These are phyloP conservation scores for Yamadazyma endophytica DNA, from an alignment of 805 yeast genomes.

Conservation along the genomic window DNA sequence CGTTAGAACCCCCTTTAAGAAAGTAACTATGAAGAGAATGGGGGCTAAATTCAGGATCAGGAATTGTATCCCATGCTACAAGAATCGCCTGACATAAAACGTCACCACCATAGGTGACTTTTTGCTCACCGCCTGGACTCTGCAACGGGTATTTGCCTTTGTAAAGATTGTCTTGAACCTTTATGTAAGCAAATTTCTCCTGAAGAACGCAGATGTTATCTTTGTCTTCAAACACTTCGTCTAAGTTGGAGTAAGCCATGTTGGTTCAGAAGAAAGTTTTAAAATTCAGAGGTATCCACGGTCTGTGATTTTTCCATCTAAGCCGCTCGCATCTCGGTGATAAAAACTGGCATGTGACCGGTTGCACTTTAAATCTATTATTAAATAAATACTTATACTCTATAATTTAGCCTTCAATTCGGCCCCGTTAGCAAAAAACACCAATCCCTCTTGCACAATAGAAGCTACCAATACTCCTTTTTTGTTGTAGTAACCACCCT, in stretches of 20 bases:
- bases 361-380: too few relatives aligned
- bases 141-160: slow-evolving; percentile 18
- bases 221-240: slow-evolving; percentile 12
- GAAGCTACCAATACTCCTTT: slow-evolving; percentile 26
- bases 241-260: too few relatives aligned
- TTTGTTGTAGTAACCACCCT: slow-evolving; percentile 25
- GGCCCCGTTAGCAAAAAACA: slow-evolving; percentile 14
- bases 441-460: slow-evolving; percentile 33
- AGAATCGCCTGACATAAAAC: slow-evolving; percentile 30
- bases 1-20: slow-evolving; percentile 29
- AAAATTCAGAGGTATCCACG: too few relatives aligned
- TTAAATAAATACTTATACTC: slow-evolving; percentile 1
- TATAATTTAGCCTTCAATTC: slow-evolving; percentile 15
- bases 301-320: too few relatives aligned
- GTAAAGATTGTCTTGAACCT: slow-evolving; percentile 7
- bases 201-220: slow-evolving; percentile 11
- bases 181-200: slow-evolving; percentile 12
- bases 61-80: slow-evolving; percentile 30
- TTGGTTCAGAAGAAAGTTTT: too few relatives aligned
- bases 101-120: slow-evolving; percentile 42
- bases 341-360: too few relatives aligned
- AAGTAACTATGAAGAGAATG: slow-evolving; percentile 39
- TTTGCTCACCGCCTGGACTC: slow-evolving; percentile 16
- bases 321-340: slow-evolving; percentile 4
- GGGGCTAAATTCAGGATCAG: slow-evolving; percentile 20